A percentile compares a stretch with the other conserved stretches of the same genome.
These are phyloP conservation scores for Cyberlindnera galapagoensis DNA, from an alignment of 805 yeast species.

Conservation along the genomic window DNA sequence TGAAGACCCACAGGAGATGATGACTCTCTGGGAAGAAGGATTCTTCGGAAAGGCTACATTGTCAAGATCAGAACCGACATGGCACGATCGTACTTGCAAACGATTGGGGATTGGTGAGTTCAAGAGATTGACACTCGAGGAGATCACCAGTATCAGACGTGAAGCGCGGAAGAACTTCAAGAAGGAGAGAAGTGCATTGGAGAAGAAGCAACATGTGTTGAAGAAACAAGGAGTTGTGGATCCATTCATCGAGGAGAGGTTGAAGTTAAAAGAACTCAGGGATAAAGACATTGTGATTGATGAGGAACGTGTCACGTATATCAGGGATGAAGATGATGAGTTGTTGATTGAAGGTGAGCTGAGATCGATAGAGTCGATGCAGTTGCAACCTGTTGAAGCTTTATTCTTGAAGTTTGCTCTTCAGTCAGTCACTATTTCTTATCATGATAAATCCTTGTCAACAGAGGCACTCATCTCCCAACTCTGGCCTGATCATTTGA, in stretches of 20 bases:
- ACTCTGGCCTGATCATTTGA: conserved; percentile 5
- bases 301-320: conserved; percentile 16
- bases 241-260: conserved; percentile 27
- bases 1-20: conserved; percentile 38
- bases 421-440: conserved; percentile 36
- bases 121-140: conserved; percentile 52
- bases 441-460: conserved; percentile 14
- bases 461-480: conserved; percentile 8
- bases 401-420: conserved; percentile 60
- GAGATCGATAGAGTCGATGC: conserved; percentile 34
- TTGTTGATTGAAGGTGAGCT: conserved; percentile 26
- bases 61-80: conserved; percentile 89
- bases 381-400: conserved; percentile 70
- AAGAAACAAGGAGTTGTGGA: conserved; percentile 33
- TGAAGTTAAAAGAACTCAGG: conserved; percentile 25
- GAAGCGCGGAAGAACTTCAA: conserved; percentile 69
- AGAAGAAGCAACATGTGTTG: conserved; percentile 37
- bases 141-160: conserved; percentile 67
- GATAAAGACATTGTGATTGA: conserved; percentile 24
- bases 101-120: conserved; percentile 42
- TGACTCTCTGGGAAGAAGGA: conserved; percentile 70
- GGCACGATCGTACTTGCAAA: conserved; percentile 62
- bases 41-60: conserved; percentile 91
- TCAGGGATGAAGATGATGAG: conserved; percentile 32
- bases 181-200: conserved; percentile 53